Percentiles rank a stretch among this genome's conserved stretches.
Evolutionary conservation across 176 grass and related monocot genomes (phyloP).

Genomic region (Saccharum spontaneum): DNA sequence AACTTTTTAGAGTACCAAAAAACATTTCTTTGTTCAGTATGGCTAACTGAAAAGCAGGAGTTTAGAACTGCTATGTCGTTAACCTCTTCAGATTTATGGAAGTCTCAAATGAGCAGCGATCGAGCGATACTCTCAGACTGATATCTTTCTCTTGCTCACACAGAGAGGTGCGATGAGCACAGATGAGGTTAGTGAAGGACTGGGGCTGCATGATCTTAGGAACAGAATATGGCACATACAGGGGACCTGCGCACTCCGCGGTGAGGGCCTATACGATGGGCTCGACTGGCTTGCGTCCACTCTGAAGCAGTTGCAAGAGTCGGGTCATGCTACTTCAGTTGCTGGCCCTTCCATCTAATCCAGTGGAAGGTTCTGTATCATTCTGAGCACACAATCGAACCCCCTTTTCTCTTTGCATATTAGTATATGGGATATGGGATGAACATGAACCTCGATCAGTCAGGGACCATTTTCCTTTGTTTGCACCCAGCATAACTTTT

Average conservation of each 20-base stretch:
- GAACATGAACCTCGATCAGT: not conserved
- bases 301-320: constrained; percentile 68
- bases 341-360: constrained; percentile 61
- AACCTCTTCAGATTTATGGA: not conserved
- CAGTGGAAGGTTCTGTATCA: constrained; percentile 22
- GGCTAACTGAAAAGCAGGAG: not conserved
- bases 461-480: not conserved
- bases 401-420: not conserved
- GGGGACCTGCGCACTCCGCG: constrained; percentile 74
- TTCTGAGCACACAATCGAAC: not conserved
- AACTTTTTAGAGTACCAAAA: not conserved
- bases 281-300: constrained; percentile 89
- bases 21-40: not conserved
- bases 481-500: not conserved
- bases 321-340: constrained; percentile 63
- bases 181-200: constrained; percentile 65
- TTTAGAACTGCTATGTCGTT: not conserved
- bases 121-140: not conserved
- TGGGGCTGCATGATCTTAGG: constrained; percentile 67
- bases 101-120: not conserved
- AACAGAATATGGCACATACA: constrained; percentile 88
- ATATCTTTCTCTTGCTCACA: not conserved
- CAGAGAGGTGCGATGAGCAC: constrained; percentile 85
- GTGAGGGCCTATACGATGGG: constrained; percentile 90
- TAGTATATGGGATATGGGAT: not conserved